phyloP scores from a whole-genome alignment of 805 yeast genomes.

The Starmerella khaoyaiensis region DNA sequence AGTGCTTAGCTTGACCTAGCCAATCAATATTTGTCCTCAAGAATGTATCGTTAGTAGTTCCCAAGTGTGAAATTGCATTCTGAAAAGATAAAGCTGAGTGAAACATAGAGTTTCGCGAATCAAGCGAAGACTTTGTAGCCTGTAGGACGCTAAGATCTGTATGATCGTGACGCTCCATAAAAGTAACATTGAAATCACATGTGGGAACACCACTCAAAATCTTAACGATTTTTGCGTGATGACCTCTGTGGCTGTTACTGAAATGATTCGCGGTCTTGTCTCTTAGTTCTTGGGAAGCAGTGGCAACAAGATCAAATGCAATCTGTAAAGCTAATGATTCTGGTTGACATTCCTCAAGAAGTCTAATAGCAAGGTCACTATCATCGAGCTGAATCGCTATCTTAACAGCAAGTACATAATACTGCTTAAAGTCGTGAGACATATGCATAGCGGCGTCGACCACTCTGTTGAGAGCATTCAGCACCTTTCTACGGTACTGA shows the following conservation, averaged over 20 bases:
- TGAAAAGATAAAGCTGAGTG: slow-evolving; percentile 93
- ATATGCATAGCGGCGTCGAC: slow-evolving; percentile 32
- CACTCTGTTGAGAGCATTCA: slow-evolving; percentile 49
- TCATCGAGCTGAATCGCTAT: slow-evolving; percentile 83
- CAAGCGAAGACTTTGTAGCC: slow-evolving; percentile 66
- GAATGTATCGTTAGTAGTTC: slow-evolving; percentile 89
- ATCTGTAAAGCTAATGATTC: slow-evolving; percentile 70
- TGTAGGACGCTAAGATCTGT: slow-evolving; percentile 73
- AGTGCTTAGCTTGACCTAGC: slow-evolving; percentile 93
- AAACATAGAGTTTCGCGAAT: slow-evolving; percentile 84
- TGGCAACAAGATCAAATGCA: slow-evolving; percentile 84
- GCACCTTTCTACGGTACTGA: slow-evolving; percentile 50
- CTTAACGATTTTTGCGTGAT: slow-evolving; percentile 37
- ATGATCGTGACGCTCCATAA: slow-evolving; percentile 71
- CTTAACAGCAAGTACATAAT: slow-evolving; percentile 72
- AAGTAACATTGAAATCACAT: slow-evolving; percentile 82
- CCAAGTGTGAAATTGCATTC: slow-evolving; percentile 89
- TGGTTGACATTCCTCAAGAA: slow-evolving; percentile 49
- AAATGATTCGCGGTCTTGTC: slow-evolving; percentile 34
- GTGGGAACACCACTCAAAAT: slow-evolving; percentile 87
- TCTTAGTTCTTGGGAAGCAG: slow-evolving; percentile 82
- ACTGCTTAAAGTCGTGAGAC: slow-evolving; percentile 42
- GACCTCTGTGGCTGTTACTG: slow-evolving; percentile 25
- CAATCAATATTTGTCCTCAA: slow-evolving; percentile 85
- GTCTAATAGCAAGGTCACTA: slow-evolving; percentile 48